phyloP scores from a whole-genome alignment of 305 asterid species.

The Fraxinus ornus region DNA sequence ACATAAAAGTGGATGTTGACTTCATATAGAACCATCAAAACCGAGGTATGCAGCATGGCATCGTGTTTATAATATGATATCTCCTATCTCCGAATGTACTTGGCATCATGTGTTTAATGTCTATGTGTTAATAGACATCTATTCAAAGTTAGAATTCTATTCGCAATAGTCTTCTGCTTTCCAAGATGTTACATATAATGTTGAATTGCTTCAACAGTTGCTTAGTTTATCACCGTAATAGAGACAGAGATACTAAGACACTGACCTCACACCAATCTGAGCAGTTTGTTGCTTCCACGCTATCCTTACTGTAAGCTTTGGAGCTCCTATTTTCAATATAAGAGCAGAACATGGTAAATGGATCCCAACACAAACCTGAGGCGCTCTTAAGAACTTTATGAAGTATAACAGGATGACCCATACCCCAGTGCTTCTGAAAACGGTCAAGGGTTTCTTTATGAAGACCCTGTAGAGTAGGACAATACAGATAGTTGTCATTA shows the following conservation, averaged over 20 bases:
- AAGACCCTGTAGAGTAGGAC: conserved; percentile 63
- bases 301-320: conserved; percentile 41
- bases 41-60: not conserved
- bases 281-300: conserved; percentile 39
- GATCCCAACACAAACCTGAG: conserved; percentile 77
- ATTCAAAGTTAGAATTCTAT: not conserved
- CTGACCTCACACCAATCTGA: conserved; percentile 98
- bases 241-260: conserved; percentile 17
- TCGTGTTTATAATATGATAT: not conserved
- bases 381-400: conserved; percentile 57
- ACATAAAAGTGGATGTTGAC: not conserved
- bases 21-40: not conserved
- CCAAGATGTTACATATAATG: not conserved
- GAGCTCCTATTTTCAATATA: conserved; percentile 71
- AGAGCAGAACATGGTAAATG: conserved; percentile 64
- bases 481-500: conserved; percentile 55
- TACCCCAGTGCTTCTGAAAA: conserved; percentile 89
- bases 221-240: conserved; percentile 1
- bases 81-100: not conserved
- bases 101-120: not conserved
- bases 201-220: conserved; percentile 5
- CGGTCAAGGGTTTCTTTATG: conserved; percentile 64
- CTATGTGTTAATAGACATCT: not conserved
- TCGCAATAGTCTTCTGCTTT: not conserved
- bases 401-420: conserved; percentile 88